phyloP scores from a whole-genome alignment of 805 yeast genomes.

The Starmerella floricola region DNA sequence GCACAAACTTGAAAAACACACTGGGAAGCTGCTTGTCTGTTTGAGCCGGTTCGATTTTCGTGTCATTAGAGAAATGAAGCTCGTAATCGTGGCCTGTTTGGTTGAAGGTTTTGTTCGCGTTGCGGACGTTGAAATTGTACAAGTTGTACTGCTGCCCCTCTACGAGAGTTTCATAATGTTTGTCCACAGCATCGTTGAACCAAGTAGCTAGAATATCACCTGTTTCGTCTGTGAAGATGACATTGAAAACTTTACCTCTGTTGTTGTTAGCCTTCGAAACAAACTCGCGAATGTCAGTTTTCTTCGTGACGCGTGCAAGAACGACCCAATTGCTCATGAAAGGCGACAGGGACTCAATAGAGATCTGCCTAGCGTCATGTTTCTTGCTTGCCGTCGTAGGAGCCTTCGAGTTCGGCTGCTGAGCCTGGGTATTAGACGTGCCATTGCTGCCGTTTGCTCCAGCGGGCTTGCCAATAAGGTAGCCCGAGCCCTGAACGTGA shows the following conservation, averaged over 20 bases:
- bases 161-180: constrained; percentile 58
- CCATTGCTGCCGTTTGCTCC: not conserved
- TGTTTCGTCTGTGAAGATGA: constrained; percentile 81
- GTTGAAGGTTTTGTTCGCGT: constrained; percentile 77
- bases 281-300: constrained; percentile 82
- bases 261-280: constrained; percentile 35
- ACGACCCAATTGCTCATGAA: constrained; percentile 86
- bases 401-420: too few relatives aligned
- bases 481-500: not conserved
- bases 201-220: constrained; percentile 95
- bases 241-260: constrained; percentile 80
- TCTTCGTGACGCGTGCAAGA: constrained; percentile 80
- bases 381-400: not conserved
- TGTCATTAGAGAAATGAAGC: constrained; percentile 65
- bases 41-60: constrained; percentile 55
- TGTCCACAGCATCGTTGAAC: constrained; percentile 76
- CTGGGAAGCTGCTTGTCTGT: constrained; percentile 50
- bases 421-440: not conserved
- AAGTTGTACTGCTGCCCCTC: constrained; percentile 85
- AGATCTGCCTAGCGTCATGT: not conserved
- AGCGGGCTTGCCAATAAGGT: not conserved
- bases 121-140: constrained; percentile 68
- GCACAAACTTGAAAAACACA: constrained; percentile 61
- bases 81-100: constrained; percentile 82
- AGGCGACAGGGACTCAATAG: constrained; percentile 48